Percentiles rank a stretch among this genome's conserved stretches.
Conservation (phyloP, 2,329 filamentous ascomycete species). For the Ophiostoma tasmaniense region DNA sequence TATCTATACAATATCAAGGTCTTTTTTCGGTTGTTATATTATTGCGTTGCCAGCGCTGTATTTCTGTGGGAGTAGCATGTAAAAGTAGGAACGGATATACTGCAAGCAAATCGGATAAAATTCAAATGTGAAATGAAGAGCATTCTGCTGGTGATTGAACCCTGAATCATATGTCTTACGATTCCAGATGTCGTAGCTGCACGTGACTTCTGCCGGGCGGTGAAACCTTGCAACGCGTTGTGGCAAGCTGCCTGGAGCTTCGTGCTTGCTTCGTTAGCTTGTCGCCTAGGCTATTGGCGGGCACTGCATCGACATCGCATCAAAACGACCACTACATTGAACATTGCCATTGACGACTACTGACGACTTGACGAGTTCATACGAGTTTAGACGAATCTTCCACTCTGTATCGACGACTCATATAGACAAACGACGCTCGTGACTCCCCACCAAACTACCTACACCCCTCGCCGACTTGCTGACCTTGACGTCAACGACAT, state of each 20-base stretch:
- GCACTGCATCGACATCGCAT: neutral
- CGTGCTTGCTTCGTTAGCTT: constrained; percentile 10
- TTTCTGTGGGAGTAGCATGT: neutral
- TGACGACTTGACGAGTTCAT: neutral
- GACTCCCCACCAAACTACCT: neutral
- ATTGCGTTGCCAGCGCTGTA: neutral
- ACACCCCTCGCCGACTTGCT: neutral
- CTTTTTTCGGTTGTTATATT: neutral
- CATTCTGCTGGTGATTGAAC: neutral
- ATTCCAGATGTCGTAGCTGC: neutral
- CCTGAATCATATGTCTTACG: no score
- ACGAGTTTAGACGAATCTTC: neutral
- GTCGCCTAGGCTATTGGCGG: neutral
- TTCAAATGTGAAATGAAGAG: neutral
- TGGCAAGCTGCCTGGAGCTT: constrained; percentile 21
- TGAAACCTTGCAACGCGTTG: constrained; percentile 18
- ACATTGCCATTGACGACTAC: neutral
- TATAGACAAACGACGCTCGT: neutral
- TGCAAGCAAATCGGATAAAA: neutral
- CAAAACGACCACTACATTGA: constrained; percentile 20
- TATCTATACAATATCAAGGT: neutral
- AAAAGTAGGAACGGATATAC: neutral
- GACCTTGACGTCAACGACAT: neutral
- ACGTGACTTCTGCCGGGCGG: constrained; percentile 21
- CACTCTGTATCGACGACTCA: neutral